phyloP scores from a whole-genome alignment of 2,329 filamentous ascomycete species.

The Botryotinia convoluta region DNA sequence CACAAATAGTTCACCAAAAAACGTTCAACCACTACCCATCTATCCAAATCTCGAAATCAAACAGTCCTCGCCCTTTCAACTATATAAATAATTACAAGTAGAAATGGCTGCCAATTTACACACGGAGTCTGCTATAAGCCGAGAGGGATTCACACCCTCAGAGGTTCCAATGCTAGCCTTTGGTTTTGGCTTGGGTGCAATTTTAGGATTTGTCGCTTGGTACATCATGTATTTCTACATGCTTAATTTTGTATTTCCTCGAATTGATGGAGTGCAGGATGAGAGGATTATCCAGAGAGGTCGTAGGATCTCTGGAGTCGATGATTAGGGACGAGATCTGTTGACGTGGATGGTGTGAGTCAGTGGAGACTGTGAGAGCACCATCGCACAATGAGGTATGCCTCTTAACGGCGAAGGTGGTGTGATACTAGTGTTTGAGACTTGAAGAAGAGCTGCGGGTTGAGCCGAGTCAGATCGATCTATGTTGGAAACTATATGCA shows the following conservation, averaged over 20 bases:
- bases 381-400: not conserved
- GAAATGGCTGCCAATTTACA: not conserved
- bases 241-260: not conserved
- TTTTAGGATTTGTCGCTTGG: not conserved
- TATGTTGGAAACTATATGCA: not conserved
- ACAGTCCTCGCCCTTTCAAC: not conserved
- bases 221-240: slow-evolving; percentile 2
- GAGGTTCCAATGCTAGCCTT: not conserved
- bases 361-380: not conserved
- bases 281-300: not conserved
- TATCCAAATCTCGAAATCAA: not conserved
- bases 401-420: not conserved
- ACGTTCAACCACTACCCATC: not conserved
- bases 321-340: not conserved
- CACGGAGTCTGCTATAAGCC: not conserved
- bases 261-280: not conserved
- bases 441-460: not conserved
- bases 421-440: no score
- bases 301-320: not conserved
- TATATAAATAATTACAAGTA: not conserved
- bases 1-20: not conserved
- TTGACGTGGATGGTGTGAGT: not conserved
- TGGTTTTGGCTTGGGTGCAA: not conserved
- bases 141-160: not conserved
- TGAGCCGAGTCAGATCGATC: not conserved